Evolutionary conservation across 805 yeast species (phyloP), one percentile per base, ranked within the genome.

Genomic region (Barnettozyma botsteinii): DNA sequence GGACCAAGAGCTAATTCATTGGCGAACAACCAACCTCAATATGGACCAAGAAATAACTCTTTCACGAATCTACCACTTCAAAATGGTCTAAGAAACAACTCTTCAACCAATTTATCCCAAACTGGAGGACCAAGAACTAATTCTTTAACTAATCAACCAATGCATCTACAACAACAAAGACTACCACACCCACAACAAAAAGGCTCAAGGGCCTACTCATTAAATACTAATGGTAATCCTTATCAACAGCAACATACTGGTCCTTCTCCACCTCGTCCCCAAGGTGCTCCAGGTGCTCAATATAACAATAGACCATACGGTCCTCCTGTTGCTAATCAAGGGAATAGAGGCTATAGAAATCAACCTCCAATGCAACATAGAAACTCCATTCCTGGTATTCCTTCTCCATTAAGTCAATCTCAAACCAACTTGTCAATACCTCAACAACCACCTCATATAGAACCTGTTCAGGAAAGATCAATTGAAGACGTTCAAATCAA

Each of bases 1-100:
- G n/a, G n/a, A n/a, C n/a, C 20, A 28, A 45, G 56, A 36, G 53
- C 55, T 3, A 45, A 53, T 29, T 54, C 59, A 0, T 24, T 54
- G 21, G 44, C 52, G 14, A 28, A 17, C 11, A 5, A 43, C 52
- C 9, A 51, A 46, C 33, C 53, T 51, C 17, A 50, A 49, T 31
- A 51, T n/a, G 20, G 15, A 11, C 33, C 53, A 37, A 38, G 51
- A 35, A 45, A 47, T 3, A 42, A 45, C 26, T 50, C 57, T 2
- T 20, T 49, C 21, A 38, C 45, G 5, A 38, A 33, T n/a, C 31
- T 28, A 13, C 38, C 44, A 3, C 37, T 25, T 17, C 36, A 38
- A 6, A 12, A 10, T 15, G 27, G 19, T 18, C 30, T 28, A 27
- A 18, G 20, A 30, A 26, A 21, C 12, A 37, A 27, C 13, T 27